These are phyloP conservation scores for Fraxinus baroniana DNA, from an alignment of 305 asterid species.

Conservation along the genomic window DNA sequence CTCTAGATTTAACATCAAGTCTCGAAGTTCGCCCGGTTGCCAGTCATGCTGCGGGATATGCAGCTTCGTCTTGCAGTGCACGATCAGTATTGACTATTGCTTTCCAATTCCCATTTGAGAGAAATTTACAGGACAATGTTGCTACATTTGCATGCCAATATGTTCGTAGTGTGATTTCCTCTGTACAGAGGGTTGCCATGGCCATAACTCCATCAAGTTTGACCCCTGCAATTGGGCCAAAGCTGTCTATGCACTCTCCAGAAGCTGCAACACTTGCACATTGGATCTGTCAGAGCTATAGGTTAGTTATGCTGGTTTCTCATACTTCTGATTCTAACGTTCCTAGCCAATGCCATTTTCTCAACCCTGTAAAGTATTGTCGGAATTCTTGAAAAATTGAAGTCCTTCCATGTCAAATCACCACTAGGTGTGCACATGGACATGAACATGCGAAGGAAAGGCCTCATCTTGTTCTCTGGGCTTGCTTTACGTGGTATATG, in stretches of 20 bases:
- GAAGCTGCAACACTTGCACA: constrained; percentile 81
- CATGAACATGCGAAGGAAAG: background rate
- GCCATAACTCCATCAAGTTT: constrained; percentile 73
- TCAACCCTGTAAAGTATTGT: background rate
- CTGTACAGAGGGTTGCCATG: constrained; percentile 87
- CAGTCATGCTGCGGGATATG: constrained; percentile 29
- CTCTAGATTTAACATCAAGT: constrained; percentile 77
- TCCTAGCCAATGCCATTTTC: background rate
- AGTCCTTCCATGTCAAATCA: background rate
- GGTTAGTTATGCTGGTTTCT: constrained; percentile 34
- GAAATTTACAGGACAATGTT: constrained; percentile 68
- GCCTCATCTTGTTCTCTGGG: background rate
- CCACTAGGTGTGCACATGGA: background rate
- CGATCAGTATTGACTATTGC: constrained; percentile 83
- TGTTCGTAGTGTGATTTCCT: constrained; percentile 74
- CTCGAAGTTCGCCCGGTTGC: constrained; percentile 65
- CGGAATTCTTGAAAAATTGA: background rate
- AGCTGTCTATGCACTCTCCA: constrained; percentile 69
- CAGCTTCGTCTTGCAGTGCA: constrained; percentile 42
- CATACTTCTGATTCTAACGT: background rate
- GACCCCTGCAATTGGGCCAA: constrained; percentile 52
- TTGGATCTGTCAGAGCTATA: constrained; percentile 91
- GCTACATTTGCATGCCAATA: constrained; percentile 86
- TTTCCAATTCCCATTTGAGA: constrained; percentile 85
- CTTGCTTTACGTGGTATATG: background rate